Conservation (phyloP, 192 early-diverging fungal genomes). For the Coemansia aciculifera region DNA sequence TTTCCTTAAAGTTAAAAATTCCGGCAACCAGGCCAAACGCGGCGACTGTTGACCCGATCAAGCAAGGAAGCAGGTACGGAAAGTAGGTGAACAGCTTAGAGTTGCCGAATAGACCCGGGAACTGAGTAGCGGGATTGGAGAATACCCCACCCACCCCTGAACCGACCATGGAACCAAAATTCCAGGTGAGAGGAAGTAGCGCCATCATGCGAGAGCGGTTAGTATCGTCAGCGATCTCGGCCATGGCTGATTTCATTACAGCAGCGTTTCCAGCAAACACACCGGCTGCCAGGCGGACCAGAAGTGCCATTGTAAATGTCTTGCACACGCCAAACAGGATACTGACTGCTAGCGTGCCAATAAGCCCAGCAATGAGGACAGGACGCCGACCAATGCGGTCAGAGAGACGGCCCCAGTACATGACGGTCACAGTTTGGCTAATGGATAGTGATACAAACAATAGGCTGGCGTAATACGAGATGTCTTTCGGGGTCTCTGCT, state of each 20-base stretch:
- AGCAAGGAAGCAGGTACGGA: constrained; percentile 84
- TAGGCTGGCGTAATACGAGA: constrained; percentile 70
- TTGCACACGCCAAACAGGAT: constrained; percentile 70
- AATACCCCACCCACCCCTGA: constrained; percentile 78
- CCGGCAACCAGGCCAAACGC: constrained; percentile 65
- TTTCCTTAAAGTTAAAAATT: constrained; percentile 63
- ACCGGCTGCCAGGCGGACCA: constrained; percentile 62
- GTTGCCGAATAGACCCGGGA: constrained; percentile 61
- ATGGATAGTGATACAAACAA: constrained; percentile 54
- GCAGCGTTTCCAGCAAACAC: constrained; percentile 74
- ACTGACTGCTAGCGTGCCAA: constrained; percentile 68
- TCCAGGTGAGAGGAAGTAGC: constrained; percentile 69
- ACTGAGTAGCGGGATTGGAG: constrained; percentile 67
- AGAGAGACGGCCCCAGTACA: constrained; percentile 71
- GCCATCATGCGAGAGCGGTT: constrained; percentile 76
- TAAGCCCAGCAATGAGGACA: constrained; percentile 69
- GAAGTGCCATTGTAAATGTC: constrained; percentile 59
- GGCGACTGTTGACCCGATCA: constrained; percentile 61
- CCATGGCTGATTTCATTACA: constrained; percentile 76
- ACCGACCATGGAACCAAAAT: constrained; percentile 62
- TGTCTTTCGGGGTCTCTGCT: constrained; percentile 66
- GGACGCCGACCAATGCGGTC: constrained; percentile 80
- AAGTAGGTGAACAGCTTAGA: constrained; percentile 59
- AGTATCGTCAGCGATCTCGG: constrained; percentile 80
- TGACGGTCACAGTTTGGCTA: constrained; percentile 53